Base-by-base conservation (phyloP, 139 green algal genomes). In the Auxenochlorella pyrenoidosa region DNA sequence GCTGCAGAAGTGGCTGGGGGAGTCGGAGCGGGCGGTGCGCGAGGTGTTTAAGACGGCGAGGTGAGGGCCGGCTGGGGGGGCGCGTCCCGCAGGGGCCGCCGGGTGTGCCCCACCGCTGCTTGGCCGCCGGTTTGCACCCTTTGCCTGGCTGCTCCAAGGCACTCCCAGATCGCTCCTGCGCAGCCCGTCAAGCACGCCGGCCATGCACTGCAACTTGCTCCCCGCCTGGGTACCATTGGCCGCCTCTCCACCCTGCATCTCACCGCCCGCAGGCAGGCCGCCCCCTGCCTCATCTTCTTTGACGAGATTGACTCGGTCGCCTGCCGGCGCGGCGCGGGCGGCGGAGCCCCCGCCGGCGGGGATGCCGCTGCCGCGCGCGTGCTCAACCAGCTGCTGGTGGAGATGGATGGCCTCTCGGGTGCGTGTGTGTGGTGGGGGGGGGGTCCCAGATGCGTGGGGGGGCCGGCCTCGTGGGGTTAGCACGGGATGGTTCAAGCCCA, bases 221-320 rank as follows among this genome's bases (percentile, higher is more conserved):
- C n/a, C n/a, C n/a, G n/a, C n/a, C n/a, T n/a, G n/a, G n/a, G n/a
- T n/a, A n/a, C n/a, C n/a, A n/a, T n/a, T n/a, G n/a, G n/a, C n/a
- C n/a, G n/a, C n/a, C n/a, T n/a, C 22, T 77, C 34, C 26, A 34
- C 63, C 30, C 30, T 71, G 63, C 63, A 3, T 12, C 24, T 71
- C 6, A 22, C 16, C 36, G 2, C 28, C 34, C 40, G 71, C 72
- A 82, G 82, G 47, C 32, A 85, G 36, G 89, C 84, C 36, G 87
- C 90, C 16, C 94, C 94, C 22, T 96, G 93, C 90, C 87, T 97
- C n/a, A 79, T 97, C 30, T 95, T 97, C 79, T 94, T 97, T 34
- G 94, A 97, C 80, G 94, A 97, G 86, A 24, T 97, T 24, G 94
- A 96, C 86, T 88, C 93, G 30, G 77, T 97, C 5, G 93, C 91